Evolutionary conservation across 805 yeast species (phyloP).

Genomic region (Saturnispora ahearnii): DNA sequence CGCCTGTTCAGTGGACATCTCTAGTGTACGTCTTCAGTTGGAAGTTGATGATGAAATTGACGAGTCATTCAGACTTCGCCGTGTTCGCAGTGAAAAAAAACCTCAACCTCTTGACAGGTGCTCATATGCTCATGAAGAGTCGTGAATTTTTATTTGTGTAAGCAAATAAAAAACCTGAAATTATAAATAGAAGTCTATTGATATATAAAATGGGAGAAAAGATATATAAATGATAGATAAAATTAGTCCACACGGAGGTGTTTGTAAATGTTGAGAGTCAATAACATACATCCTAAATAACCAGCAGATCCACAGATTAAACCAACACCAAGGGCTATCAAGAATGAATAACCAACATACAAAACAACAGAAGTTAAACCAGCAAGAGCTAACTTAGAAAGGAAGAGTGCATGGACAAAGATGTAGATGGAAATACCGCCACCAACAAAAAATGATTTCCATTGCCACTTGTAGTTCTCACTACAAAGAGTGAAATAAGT

Average conservation of each 20-base stretch:
- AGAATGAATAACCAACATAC: slow-evolving; percentile 72
- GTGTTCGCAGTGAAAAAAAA: neutral
- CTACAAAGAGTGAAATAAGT: slow-evolving; percentile 78
- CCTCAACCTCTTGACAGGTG: neutral
- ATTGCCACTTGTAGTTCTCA: slow-evolving; percentile 96
- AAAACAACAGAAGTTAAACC: slow-evolving; percentile 70
- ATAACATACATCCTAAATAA: slow-evolving; percentile 60
- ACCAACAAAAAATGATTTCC: slow-evolving; percentile 81
- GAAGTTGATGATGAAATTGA: neutral
- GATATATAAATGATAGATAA: neutral
- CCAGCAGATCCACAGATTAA: slow-evolving; percentile 86
- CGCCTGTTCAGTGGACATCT: slow-evolving; percentile 2
- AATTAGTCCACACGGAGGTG: slow-evolving; percentile 74
- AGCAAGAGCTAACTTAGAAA: slow-evolving; percentile 60
- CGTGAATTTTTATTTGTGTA: neutral
- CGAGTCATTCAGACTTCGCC: neutral
- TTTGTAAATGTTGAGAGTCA: slow-evolving; percentile 71
- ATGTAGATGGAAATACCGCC: slow-evolving; percentile 86
- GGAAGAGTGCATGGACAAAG: slow-evolving; percentile 70
- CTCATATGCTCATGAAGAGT: neutral
- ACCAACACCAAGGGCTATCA: slow-evolving; percentile 64
- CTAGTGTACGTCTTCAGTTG: neutral
- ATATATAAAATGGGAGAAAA: neutral
- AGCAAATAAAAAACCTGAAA: neutral
- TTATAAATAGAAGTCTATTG: neutral